Base-by-base conservation (phyloP, 139 green algal genomes). In the Picochlorum sp. region DNA sequence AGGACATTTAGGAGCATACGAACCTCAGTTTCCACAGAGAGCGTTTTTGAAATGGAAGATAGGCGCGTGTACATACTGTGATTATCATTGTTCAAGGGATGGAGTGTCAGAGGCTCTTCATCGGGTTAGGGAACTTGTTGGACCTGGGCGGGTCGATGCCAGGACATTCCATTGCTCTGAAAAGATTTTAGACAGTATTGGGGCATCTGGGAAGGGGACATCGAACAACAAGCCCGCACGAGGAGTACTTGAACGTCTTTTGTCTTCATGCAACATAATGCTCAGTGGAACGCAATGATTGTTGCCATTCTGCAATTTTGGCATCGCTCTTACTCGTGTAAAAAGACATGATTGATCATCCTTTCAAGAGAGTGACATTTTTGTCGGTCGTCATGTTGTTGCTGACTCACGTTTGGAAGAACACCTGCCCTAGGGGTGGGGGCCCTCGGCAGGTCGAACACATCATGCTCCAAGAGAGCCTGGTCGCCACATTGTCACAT, bases 1-100 rank as follows among this genome's bases (percentile, higher is more conserved):
- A 24, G 65, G 63, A 16, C 62, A 74, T n/a, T 49, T 52, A 26
- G 65, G 68, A 28, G 32, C 56, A 30, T 67, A 65, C 16, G 13
- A 45, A 13, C 30, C 34, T 20, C 51, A 24, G 11, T 59, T 66
- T 15, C 61, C 61, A 21, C 26, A 44, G 14, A 56, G 61, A 57
- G 61, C 34, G 30, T 66, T 66, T 66, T 37, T 66, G n/a, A 56
- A 26, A 28, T 65, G 58, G 58, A 65, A 15, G 15, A 23, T 50
- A 3, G 61, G 61, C 7, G 34, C 13, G 7, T 66, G 32, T 32
- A 30, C 18, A 18, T 66, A 56, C 37, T 66, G 61, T 41, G 61
- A 66, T 38, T 66, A 59, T n/a, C 2, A 45, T 66, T 21, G 34
- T 66, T 15, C 32, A 66, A 45, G 61, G 14, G 61, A 66, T 24